Evolutionary conservation across 495 filamentous ascomycete species (phyloP), one percentile per base, ranked within the genome.

Genomic region (Aspergillus asperescens): DNA sequence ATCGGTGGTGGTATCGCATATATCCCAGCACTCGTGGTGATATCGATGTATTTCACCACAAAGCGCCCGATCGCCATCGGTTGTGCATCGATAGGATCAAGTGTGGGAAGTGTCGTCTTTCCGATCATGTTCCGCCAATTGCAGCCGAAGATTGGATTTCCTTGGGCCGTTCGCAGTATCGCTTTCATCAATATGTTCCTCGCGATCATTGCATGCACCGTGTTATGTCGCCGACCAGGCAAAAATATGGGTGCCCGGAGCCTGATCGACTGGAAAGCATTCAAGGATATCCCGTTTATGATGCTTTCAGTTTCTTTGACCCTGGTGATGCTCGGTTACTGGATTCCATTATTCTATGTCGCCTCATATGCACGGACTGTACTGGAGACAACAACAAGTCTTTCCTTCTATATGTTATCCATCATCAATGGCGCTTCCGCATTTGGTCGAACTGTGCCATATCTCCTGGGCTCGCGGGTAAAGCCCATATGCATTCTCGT

Each of bases 61-160:
- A 66, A 61, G 13, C 58, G 64, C 6, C 68, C 74, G 0, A 40
- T 83, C 7, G 73, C 78, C 0, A 76, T 67, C 1, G 81, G 80
- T 0, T 62, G 78, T 24, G 62, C 65, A 0, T 57, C 73, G 1
- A 65, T 69, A 3, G 69, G 78, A 5, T 73, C 73, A 5, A 73
- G 52, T 7, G 44, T 54, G 57, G 78, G 78, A 27, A 74, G 78
- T 3, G 67, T 80, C 22, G 69, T 81, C 22, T 81, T 76, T 52
- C 77, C 80, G 0, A 76, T 81, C 49, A 59, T 80, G 18, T 77
- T 81, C 58, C 69, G 75, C 50, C 64, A 66, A 22, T 65, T 83
- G 1, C 65, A 76, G 20, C 71, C 67, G 0, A 50, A 43, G 7
- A 62, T 81, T 35, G 78, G 79, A 5, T 81, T 81, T 49, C 64